Conservation (phyloP, 108 stramenopile species). For the Nitzschia sp. region DNA sequence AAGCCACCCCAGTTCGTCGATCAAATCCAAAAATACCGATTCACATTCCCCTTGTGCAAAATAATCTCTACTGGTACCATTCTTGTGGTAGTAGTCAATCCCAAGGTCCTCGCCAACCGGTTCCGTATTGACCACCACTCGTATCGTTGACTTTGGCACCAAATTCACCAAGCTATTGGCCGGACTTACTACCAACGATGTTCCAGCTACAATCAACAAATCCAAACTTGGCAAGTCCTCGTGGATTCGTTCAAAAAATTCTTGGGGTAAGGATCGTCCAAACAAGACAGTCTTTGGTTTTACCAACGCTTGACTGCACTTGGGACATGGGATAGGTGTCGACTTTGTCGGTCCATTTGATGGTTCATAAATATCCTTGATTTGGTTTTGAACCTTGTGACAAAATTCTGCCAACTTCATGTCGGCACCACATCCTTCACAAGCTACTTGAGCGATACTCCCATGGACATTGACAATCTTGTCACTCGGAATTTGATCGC, state of each 20-base stretch:
- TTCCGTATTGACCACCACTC: slow-evolving; percentile 61
- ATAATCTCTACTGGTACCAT: slow-evolving; percentile 43
- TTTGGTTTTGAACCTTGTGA: slow-evolving; percentile 43
- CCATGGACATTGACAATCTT: slow-evolving; percentile 75
- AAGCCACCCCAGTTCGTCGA: slow-evolving; percentile 58
- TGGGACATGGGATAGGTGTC: slow-evolving; percentile 46
- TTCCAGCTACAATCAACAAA: slow-evolving; percentile 74
- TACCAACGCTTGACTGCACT: slow-evolving; percentile 55
- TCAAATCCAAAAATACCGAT: slow-evolving; percentile 54
- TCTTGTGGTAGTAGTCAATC: slow-evolving; percentile 39
- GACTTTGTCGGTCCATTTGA: slow-evolving; percentile 1
- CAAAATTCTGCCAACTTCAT: slow-evolving; percentile 50
- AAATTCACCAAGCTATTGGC: slow-evolving; percentile 61
- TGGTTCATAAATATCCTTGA: slow-evolving; percentile 72
- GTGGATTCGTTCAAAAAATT: slow-evolving; percentile 53
- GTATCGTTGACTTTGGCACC: slow-evolving; percentile 41
- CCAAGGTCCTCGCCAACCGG: slow-evolving; percentile 59
- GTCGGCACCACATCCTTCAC: slow-evolving; percentile 65
- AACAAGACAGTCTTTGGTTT: slow-evolving; percentile 83
- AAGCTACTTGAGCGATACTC: slow-evolving; percentile 53
- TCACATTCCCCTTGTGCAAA: slow-evolving; percentile 68
- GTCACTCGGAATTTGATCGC: slow-evolving; percentile 41
- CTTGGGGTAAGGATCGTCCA: slow-evolving; percentile 59
- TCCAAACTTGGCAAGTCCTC: slow-evolving; percentile 61
- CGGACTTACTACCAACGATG: slow-evolving; percentile 72